These are phyloP conservation scores for Anacardium occidentale DNA, from an alignment of 345 rosid genomes.

Conservation along the genomic window DNA sequence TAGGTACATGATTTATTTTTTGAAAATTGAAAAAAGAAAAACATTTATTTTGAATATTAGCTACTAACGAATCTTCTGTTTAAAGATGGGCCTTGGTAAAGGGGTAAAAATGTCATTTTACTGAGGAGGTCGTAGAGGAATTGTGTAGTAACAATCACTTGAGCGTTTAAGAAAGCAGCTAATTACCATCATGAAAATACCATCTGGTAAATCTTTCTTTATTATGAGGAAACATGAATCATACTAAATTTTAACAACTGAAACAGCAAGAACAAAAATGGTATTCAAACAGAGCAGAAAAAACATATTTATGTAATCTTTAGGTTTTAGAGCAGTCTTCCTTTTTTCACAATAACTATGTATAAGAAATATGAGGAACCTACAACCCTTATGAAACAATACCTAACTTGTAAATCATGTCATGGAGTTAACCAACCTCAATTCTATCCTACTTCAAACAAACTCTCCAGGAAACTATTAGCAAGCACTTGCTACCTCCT, in stretches of 20 bases:
- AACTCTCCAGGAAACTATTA: conserved; percentile 17
- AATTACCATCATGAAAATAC: no score
- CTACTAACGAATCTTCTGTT: no score
- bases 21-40: no score
- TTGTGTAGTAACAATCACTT: no score
- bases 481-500: conserved; percentile 45
- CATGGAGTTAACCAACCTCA: conserved; percentile 14
- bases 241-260: not conserved
- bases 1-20: no score
- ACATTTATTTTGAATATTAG: no score
- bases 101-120: no score
- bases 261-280: not conserved
- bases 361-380: conserved; percentile 17
- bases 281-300: not conserved
- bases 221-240: not conserved
- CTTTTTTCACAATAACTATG: not conserved
- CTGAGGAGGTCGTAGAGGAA: no score
- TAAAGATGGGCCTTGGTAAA: no score
- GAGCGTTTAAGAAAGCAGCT: no score
- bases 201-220: no score
- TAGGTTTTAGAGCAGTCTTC: conserved; percentile 6
- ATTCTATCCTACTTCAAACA: conserved; percentile 16
- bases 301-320: not conserved
- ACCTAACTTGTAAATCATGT: conserved; percentile 8
- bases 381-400: not conserved